Conservation (phyloP, 2,329 filamentous ascomycete species). For the Colletotrichum tamarilloi region DNA sequence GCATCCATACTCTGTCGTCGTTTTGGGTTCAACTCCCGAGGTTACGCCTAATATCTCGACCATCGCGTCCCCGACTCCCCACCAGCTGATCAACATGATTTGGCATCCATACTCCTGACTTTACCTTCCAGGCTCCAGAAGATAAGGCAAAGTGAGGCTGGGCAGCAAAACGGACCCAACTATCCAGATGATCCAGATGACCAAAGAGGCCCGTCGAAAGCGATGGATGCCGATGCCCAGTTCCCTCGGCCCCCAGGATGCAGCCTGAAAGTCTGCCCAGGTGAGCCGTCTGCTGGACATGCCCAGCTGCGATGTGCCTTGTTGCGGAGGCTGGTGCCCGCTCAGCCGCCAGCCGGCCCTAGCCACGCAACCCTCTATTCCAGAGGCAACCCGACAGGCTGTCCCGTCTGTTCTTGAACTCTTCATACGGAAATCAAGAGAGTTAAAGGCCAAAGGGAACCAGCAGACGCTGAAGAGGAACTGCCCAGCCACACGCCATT, state of each 20-base stretch:
- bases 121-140: neutral
- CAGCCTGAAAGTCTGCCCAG: conserved; percentile 24
- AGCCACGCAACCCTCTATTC: neutral
- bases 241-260: conserved; percentile 23
- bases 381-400: conserved; percentile 14
- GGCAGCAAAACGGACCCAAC: neutral
- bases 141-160: conserved; percentile 10
- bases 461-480: neutral
- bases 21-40: neutral
- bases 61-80: neutral
- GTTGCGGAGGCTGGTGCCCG: conserved; percentile 23
- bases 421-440: neutral
- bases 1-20: neutral
- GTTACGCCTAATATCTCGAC: neutral
- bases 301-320: conserved; percentile 26
- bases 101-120: no score
- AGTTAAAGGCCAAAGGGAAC: neutral
- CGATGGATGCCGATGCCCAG: conserved; percentile 25
- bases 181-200: neutral
- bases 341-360: conserved; percentile 21
- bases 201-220: conserved; percentile 22
- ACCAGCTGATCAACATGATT: neutral
- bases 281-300: conserved; percentile 11
- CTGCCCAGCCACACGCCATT: neutral
- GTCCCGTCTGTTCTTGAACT: neutral